A percentile compares a stretch with the other conserved stretches of the same genome.
phyloP scores from a whole-genome alignment of 176 grass and related monocot species.

The Aegilops umbellulata region DNA sequence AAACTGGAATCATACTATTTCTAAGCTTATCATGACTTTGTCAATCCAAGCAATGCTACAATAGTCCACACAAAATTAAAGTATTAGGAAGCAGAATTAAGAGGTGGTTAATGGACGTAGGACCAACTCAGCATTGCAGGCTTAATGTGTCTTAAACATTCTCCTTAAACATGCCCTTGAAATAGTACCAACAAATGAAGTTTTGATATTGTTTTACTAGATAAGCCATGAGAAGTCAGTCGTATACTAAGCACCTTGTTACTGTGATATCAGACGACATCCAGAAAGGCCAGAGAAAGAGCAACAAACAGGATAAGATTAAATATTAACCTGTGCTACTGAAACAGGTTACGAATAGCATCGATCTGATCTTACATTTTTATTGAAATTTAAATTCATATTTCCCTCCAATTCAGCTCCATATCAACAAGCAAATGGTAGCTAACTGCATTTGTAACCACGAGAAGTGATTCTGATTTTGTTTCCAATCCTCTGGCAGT shows the following conservation, averaged over 20 bases:
- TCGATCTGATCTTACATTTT: slow-evolving; percentile 7
- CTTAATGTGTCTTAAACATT: background rate
- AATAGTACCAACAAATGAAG: background rate
- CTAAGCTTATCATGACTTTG: background rate
- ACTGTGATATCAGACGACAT: background rate
- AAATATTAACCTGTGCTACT: background rate
- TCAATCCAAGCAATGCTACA: background rate
- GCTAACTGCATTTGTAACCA: background rate
- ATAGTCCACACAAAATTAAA: background rate
- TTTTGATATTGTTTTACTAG: background rate
- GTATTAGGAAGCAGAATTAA: background rate
- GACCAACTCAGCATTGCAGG: background rate
- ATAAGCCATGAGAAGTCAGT: too few species aligned
- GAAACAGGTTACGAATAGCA: background rate
- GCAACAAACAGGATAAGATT: background rate
- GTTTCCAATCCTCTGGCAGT: background rate
- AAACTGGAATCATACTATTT: background rate
- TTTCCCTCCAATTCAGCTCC: background rate
- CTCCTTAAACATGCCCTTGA: background rate
- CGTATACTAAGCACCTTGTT: background rate
- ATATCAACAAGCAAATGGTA: slow-evolving; percentile 14
- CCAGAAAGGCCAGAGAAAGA: background rate
- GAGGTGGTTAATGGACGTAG: background rate
- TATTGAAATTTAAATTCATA: background rate
- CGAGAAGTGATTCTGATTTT: background rate